Evolutionary conservation across 2,329 filamentous ascomycete genomes (phyloP), one percentile per base, ranked within the genome.

Genomic region (Paraphoma chrysanthemicola): DNA sequence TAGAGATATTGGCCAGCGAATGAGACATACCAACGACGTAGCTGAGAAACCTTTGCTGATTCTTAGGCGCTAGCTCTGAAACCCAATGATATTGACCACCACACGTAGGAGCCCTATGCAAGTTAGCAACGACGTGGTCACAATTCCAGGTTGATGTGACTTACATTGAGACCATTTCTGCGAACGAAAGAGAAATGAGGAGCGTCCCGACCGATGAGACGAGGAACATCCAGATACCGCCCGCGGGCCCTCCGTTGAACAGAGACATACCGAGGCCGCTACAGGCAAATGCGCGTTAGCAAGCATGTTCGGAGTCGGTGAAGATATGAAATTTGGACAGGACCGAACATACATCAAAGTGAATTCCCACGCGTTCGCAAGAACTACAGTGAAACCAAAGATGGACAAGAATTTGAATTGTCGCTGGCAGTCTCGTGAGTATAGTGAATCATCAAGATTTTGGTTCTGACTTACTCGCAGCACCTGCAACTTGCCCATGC

Each of bases 1-100:
- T 44, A 23, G 23, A 23, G 16, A 12, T 29, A 2, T 30, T 38
- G 9, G 16, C 16, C 7, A 6, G 60, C 54, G 68, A 16, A 68
- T 30, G 23, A 23, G 12, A 54, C 36, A 48, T 78, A 80, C 78
- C 77, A 42, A 75, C 57, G 7, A 63, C 46, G 33, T 68, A 68
- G 12, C 75, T 78, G 11, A 79, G 60, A 30, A 77, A 70, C 51
- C 75, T 77, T 54, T 79, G 77, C 7, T 66, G 60, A 6, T 60
- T 63, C 6, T 48, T 59, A 0, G 78, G 78, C 6, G 77, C 76
- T 17, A 79, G 69, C 52, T 79, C 75, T 9, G 53, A 58, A 11
- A 67, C 59, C 66, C 66, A 69, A 41, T 66, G 67, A 52, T 70
- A 71, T 56, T 71, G 65, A 23, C 43, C 43, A 10, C 71, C 72